Percentiles rank a stretch among this genome's conserved stretches.
Evolutionary conservation across 768 basidiomycete species (phyloP).

Genomic region (Kwoniella sp.): DNA sequence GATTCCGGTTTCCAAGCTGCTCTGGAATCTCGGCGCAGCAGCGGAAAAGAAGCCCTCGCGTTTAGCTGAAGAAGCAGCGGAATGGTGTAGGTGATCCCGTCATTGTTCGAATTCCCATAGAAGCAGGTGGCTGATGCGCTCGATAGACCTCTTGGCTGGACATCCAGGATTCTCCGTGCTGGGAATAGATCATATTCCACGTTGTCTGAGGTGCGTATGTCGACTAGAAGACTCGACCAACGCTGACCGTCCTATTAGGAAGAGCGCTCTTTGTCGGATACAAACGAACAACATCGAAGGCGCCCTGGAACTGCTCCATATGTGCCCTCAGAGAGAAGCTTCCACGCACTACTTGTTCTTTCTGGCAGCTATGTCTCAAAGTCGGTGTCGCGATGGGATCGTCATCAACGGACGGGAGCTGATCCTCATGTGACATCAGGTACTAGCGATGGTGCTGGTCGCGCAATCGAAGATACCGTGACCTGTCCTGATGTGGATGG

Average conservation of each 20-base stretch:
- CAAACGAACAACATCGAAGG: background rate
- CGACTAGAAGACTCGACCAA: background rate
- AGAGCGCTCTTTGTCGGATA: conserved; percentile 1
- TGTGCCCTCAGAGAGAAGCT: conserved; percentile 10
- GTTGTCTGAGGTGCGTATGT: background rate
- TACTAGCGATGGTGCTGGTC: background rate
- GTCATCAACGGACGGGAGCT: background rate
- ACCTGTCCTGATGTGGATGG: background rate
- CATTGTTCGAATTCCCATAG: background rate
- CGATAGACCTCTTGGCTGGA: conserved; percentile 4
- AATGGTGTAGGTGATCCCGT: conserved; percentile 3
- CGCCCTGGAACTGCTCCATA: conserved; percentile 6
- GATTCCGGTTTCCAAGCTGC: background rate
- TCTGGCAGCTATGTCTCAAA: conserved; percentile 15
- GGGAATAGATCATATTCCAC: background rate
- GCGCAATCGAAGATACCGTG: background rate
- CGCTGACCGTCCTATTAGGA: background rate
- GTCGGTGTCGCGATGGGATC: conserved; percentile 1
- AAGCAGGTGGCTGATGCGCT: background rate
- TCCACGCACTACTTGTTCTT: conserved; percentile 24
- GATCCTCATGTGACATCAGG: conserved; percentile 3
- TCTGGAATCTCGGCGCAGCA: background rate
- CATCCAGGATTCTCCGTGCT: background rate
- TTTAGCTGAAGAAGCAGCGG: background rate
- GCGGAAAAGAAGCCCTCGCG: background rate